These are phyloP conservation scores for Lablab purpureus DNA, from an alignment of 306 rosid species.

Conservation along the genomic window DNA sequence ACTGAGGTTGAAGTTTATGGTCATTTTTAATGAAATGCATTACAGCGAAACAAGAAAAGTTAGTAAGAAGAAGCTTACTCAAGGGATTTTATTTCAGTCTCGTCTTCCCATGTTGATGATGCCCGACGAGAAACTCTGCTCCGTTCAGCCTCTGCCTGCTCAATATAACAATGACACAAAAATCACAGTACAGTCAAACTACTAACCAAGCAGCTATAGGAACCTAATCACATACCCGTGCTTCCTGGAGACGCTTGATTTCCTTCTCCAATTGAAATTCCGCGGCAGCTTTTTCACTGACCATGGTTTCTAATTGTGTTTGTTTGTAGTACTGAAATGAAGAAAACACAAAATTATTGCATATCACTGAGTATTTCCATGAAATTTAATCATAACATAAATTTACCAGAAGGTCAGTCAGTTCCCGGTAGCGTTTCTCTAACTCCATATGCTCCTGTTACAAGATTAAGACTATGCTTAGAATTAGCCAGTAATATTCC, in stretches of 20 bases:
- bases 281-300: conserved; percentile 93
- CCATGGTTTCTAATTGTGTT: conserved; percentile 97
- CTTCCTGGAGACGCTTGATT: conserved; percentile 83
- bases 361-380: conserved; percentile 30
- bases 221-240: conserved; percentile 66
- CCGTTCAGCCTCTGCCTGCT: conserved; percentile 94
- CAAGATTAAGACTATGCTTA: conserved; percentile 35
- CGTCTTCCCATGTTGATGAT: conserved; percentile 95
- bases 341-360: conserved; percentile 36
- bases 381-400: conserved; percentile 39
- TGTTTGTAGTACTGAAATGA: conserved; percentile 91
- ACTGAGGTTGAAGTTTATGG: conserved; percentile 20
- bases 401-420: conserved; percentile 95
- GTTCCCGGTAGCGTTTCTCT: conserved; percentile 97
- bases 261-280: conserved; percentile 98
- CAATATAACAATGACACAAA: conserved; percentile 45
- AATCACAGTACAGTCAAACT: conserved; percentile 27
- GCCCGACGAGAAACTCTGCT: conserved; percentile 81
- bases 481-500: conserved; percentile 35
- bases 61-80: conserved; percentile 70
- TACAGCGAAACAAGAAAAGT: conserved; percentile 42
- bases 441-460: conserved; percentile 96
- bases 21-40: conserved; percentile 38
- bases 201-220: conserved; percentile 40
- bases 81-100: conserved; percentile 85